Evolutionary conservation across 164 flowering plant genomes (phyloP), one percentile per base, ranked within the genome.

Genomic region (Santalum album): DNA sequence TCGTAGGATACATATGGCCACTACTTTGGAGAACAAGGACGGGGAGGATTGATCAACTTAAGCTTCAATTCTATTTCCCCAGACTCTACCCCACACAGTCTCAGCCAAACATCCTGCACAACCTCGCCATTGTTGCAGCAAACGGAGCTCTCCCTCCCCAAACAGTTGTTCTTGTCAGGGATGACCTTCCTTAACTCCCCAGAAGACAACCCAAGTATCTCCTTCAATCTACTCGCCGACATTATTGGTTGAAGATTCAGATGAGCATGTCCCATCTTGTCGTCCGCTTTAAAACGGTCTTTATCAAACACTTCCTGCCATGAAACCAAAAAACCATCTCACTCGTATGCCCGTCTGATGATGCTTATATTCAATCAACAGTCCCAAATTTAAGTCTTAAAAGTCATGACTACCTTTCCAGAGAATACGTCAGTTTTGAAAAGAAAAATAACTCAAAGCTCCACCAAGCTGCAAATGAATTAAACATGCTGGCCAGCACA

Each of bases 201-300:
- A 0, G 73, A 65, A 15, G 81, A 73, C 21, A 69, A 75, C 54
- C 68, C 56, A 1, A 89, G 55, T 40, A 86, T 65, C 43, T 70
- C 71, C 56, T 71, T 76, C 73, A 89, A 49, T 56, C 91, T 68
- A 26, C 85, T 79, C 12, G 87, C 76, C 0, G 83, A 72, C 35
- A 72, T 73, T 21, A 89, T 66, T 0, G 88, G 83, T 49, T 79
- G 95, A 51, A 89, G 80, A 71, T 60, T 77, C 27, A 89, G 53
- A 48, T 73, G 62, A 18, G 97, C 86, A 38, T 66, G 67, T 24
- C 97, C 97, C 97, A 89, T 86, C 76, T 89, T 72, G 71, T 89
- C 96, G 65, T 86, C 97, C 20, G 95, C 63, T 78, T 89, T 89
- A 72, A 89, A 82, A 10, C 75, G 69, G 67, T 89, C 97, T 73